phyloP scores from a whole-genome alignment of 78 protist species.

The Dictyostelium citrinum region DNA sequence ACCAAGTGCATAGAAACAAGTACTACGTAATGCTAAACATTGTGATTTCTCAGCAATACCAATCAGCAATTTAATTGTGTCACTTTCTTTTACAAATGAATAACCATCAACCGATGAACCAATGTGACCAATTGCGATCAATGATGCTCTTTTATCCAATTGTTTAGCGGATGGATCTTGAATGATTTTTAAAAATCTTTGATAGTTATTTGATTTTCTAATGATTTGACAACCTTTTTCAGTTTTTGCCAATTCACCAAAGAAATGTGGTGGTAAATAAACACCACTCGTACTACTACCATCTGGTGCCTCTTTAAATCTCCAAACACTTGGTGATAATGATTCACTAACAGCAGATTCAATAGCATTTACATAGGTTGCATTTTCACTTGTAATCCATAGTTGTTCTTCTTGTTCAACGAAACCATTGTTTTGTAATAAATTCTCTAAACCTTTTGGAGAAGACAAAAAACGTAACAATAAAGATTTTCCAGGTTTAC shows the following conservation, averaged over 20 bases:
- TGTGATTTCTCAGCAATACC: constrained; percentile 37
- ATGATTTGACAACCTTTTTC: constrained; percentile 58
- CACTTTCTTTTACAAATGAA: background rate
- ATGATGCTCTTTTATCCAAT: constrained; percentile 33
- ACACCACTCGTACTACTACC: constrained; percentile 51
- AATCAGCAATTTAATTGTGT: constrained; percentile 1
- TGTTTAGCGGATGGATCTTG: constrained; percentile 7
- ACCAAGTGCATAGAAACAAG: constrained; percentile 70
- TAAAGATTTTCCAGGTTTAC: constrained; percentile 53
- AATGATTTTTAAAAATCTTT: background rate
- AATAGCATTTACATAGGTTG: constrained; percentile 25
- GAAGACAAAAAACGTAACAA: constrained; percentile 58
- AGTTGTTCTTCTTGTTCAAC: constrained; percentile 56
- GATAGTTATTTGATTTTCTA: background rate
- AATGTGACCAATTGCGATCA: constrained; percentile 76
- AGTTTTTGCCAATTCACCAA: constrained; percentile 79
- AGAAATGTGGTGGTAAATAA: constrained; percentile 77
- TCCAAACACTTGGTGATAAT: constrained; percentile 20
- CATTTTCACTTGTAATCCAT: constrained; percentile 45
- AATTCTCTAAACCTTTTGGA: constrained; percentile 19
- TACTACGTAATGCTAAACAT: constrained; percentile 49
- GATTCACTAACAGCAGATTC: constrained; percentile 50
- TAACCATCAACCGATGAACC: constrained; percentile 21
- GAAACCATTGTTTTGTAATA: constrained; percentile 12
- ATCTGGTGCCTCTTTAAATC: constrained; percentile 39